These are phyloP conservation scores for Pseudozyma flocculosa DNA, from an alignment of 1,284 basidiomycete genomes.

Conservation along the genomic window DNA sequence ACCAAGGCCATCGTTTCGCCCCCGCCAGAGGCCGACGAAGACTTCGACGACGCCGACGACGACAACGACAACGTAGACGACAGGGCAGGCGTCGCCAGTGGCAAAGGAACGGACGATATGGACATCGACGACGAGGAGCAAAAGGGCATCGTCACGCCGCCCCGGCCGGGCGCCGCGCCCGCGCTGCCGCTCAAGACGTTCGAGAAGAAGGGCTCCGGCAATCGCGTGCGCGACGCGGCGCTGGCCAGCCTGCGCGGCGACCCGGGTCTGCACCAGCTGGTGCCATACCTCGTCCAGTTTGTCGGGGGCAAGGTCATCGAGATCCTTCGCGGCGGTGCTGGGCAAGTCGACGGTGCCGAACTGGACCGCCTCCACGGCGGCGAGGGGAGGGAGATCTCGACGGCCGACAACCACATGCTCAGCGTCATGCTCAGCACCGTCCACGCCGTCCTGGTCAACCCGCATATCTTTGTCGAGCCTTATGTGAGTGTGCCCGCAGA, in stretches of 20 bases:
- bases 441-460: constrained; percentile 62
- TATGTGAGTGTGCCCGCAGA: constrained; percentile 82
- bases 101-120: constrained; percentile 6
- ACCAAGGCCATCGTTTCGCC: constrained; percentile 64
- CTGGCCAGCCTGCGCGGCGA: constrained; percentile 84
- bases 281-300: constrained; percentile 95
- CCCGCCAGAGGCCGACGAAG: constrained; percentile 44
- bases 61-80: constrained; percentile 5
- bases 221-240: constrained; percentile 68
- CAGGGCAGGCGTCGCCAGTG: too few relatives aligned
- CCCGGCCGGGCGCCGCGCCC: constrained; percentile 19
- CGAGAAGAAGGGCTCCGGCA: constrained; percentile 40
- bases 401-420: constrained; percentile 40
- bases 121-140: constrained; percentile 10
- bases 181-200: constrained; percentile 38
- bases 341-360: constrained; percentile 5
- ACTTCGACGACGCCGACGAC: constrained; percentile 31
- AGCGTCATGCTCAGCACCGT: constrained; percentile 47
- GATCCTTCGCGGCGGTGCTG: constrained; percentile 54
- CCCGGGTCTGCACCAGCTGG: constrained; percentile 86
- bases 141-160: constrained; percentile 19
- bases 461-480: constrained; percentile 89
- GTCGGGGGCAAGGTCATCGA: constrained; percentile 70
- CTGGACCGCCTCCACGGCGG: constrained; percentile 8
- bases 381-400: constrained; percentile 19